phyloP scores from a whole-genome alignment of 768 basidiomycete species.

The Clitopilus hobsonii region DNA sequence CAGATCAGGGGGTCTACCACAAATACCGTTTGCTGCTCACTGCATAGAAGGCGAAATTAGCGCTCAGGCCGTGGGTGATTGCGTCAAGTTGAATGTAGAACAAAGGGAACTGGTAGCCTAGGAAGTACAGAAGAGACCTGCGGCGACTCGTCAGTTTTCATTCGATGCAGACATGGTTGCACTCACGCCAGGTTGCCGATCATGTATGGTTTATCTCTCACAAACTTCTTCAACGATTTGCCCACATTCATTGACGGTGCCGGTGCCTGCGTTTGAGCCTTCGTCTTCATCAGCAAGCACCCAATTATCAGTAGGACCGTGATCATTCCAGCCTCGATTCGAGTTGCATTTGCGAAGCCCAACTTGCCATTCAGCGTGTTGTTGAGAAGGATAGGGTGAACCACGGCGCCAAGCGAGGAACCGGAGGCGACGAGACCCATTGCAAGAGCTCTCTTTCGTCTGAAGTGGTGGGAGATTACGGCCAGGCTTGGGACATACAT shows the following conservation, averaged over 20 bases:
- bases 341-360: constrained; percentile 16
- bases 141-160: neutral
- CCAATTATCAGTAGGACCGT: constrained; percentile 11
- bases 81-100: constrained; percentile 38
- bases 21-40: constrained; percentile 17
- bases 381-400: constrained; percentile 45
- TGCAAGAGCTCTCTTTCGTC: constrained; percentile 29
- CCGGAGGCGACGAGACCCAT: constrained; percentile 41
- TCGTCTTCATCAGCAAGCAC: constrained; percentile 10
- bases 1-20: too few species aligned
- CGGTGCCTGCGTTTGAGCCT: constrained; percentile 7
- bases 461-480: constrained; percentile 42
- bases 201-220: too few species aligned
- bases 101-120: constrained; percentile 22
- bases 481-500: constrained; percentile 35
- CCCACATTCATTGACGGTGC: too few species aligned
- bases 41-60: constrained; percentile 35
- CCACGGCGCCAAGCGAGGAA: constrained; percentile 25
- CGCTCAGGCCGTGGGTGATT: constrained; percentile 19
- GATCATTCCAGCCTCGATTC: constrained; percentile 12
- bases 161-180: too few species aligned
- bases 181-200: too few species aligned
- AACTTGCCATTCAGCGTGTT: constrained; percentile 19
- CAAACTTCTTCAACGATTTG: too few species aligned
- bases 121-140: neutral